phyloP scores from a whole-genome alignment of 768 basidiomycete genomes.

The Suillus ampliporus region DNA sequence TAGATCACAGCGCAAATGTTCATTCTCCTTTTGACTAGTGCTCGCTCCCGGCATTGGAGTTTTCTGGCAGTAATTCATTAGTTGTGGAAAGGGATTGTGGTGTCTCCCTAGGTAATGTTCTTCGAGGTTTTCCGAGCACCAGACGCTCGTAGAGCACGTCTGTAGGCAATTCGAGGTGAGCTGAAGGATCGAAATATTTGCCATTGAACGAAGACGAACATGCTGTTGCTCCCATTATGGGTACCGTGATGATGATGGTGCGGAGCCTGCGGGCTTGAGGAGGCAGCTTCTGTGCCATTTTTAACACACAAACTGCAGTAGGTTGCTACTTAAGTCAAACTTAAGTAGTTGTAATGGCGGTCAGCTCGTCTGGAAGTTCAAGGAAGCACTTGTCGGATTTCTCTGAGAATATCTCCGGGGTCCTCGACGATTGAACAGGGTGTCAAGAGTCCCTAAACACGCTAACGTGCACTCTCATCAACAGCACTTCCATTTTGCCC shows the following conservation, averaged over 20 bases:
- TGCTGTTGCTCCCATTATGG: slow-evolving; percentile 67
- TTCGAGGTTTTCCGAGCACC: slow-evolving; percentile 55
- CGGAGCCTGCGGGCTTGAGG: slow-evolving; percentile 52
- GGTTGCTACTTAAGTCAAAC: neutral
- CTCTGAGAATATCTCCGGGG: neutral
- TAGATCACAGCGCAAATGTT: slow-evolving; percentile 10
- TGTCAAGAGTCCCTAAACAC: neutral
- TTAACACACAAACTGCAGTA: neutral
- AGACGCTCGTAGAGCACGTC: slow-evolving; percentile 73
- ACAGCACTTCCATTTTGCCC: too few relatives aligned
- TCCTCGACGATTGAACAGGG: neutral
- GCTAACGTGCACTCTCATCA: neutral
- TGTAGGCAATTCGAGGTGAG: slow-evolving; percentile 28
- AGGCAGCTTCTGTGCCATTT: slow-evolving; percentile 42
- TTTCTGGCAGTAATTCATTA: slow-evolving; percentile 16
- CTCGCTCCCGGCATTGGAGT: slow-evolving; percentile 6
- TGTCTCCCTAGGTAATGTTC: slow-evolving; percentile 38
- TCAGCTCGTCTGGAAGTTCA: too few relatives aligned
- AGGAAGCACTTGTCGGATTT: neutral
- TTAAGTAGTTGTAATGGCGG: neutral
- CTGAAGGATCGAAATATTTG: slow-evolving; percentile 15
- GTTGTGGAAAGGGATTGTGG: neutral
- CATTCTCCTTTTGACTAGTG: neutral
- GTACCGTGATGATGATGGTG: slow-evolving; percentile 65
- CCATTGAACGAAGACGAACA: slow-evolving; percentile 46